A percentile compares a stretch with the other conserved stretches of the same genome.
Conservation (phyloP, 306 rosid species). For the Carpinus fangiana region DNA sequence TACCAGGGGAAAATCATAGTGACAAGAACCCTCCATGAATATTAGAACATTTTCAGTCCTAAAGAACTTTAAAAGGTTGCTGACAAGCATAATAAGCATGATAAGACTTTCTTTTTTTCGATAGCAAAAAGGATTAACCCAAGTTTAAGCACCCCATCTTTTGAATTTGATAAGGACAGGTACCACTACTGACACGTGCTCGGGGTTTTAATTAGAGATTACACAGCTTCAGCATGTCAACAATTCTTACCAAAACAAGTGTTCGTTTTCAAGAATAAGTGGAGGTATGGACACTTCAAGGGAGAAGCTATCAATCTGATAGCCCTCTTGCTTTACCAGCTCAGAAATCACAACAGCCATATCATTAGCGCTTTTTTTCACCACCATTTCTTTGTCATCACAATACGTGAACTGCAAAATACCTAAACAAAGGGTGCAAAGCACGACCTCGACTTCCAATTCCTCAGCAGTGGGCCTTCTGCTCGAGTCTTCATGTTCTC, state of each 20-base stretch:
- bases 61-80: not conserved
- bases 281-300: constrained; percentile 76
- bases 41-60: not conserved
- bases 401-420: constrained; percentile 68
- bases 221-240: not conserved
- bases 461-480: constrained; percentile 15
- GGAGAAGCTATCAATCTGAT: constrained; percentile 60
- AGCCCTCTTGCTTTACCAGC: constrained; percentile 47
- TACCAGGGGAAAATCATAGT: not conserved
- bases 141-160: not conserved
- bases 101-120: not conserved
- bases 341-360: constrained; percentile 56
- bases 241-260: constrained; percentile 42
- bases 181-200: not conserved
- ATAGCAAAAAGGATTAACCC: not conserved
- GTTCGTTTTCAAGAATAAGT: constrained; percentile 52
- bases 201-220: not conserved
- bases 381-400: constrained; percentile 24
- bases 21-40: not conserved
- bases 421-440: constrained; percentile 77
- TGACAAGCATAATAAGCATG: not conserved
- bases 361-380: constrained; percentile 37
- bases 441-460: constrained; percentile 20
- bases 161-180: not conserved
- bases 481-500: constrained; percentile 16